phyloP scores from a whole-genome alignment of 768 basidiomycete species.

The Tylopilus vinaceipallidus region DNA sequence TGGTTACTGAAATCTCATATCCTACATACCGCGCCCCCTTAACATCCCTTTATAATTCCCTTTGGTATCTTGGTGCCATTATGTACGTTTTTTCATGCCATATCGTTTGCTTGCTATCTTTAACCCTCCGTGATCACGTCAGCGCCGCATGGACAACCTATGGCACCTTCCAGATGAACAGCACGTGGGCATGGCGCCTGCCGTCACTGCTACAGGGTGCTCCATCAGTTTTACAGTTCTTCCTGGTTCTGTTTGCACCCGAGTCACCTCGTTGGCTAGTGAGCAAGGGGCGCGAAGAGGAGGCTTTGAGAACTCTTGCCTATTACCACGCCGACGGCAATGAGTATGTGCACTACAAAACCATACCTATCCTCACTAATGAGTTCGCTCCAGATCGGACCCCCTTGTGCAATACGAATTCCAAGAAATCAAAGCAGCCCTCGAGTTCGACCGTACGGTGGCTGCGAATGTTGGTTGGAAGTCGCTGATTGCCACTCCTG shows the following conservation, averaged over 20 bases:
- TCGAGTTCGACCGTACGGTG: slow-evolving; percentile 64
- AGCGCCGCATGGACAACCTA: slow-evolving; percentile 85
- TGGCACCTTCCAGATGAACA: slow-evolving; percentile 69
- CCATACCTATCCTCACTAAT: not conserved
- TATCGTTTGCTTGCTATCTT: not conserved
- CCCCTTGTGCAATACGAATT: slow-evolving; percentile 72
- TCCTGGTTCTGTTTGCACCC: slow-evolving; percentile 65
- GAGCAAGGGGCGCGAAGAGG: slow-evolving; percentile 65
- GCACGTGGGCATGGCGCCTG: slow-evolving; percentile 79
- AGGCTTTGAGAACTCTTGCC: slow-evolving; percentile 69
- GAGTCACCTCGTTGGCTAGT: slow-evolving; percentile 86
- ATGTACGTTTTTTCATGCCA: slow-evolving; percentile 42
- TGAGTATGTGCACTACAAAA: slow-evolving; percentile 34
- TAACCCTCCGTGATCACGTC: not conserved
- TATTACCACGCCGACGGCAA: slow-evolving; percentile 85
- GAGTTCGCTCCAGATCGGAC: slow-evolving; percentile 42
- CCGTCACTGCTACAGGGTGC: slow-evolving; percentile 72
- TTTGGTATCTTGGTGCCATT: slow-evolving; percentile 85
- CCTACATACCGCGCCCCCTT: slow-evolving; percentile 78
- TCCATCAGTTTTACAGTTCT: slow-evolving; percentile 66
- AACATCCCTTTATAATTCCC: slow-evolving; percentile 77
- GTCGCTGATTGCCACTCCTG: slow-evolving; percentile 60
- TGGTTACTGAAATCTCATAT: slow-evolving; percentile 85
- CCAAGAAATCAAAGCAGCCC: slow-evolving; percentile 76
- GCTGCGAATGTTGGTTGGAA: slow-evolving; percentile 65